Conservation (phyloP, 108 stramenopile species). For the Aurantiochytrium sp. region DNA sequence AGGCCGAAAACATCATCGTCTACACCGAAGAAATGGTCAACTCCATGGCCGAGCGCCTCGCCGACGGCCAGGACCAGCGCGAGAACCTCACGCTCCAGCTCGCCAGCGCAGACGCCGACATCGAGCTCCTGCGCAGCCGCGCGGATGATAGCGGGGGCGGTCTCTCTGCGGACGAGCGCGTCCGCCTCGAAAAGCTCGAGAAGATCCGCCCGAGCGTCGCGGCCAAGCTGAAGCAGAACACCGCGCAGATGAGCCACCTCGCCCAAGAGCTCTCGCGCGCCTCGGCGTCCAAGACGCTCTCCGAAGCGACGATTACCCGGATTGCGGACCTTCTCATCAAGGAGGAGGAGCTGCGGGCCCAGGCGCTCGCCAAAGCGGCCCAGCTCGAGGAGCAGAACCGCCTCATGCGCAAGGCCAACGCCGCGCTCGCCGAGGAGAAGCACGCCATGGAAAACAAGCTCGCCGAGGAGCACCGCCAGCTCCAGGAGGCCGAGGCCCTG, state of each 20-base stretch:
- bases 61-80: background rate
- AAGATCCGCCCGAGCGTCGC: background rate
- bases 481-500: background rate
- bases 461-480: background rate
- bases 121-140: background rate
- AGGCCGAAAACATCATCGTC: background rate
- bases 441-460: background rate
- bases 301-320: background rate
- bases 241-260: background rate
- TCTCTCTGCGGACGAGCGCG: background rate
- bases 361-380: background rate
- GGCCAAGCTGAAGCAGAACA: background rate
- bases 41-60: background rate
- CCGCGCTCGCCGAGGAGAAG: background rate
- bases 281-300: background rate
- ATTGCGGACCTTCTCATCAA: background rate
- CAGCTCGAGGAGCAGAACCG: background rate
- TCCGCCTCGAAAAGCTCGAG: background rate
- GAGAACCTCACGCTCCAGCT: background rate
- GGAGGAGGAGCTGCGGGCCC: background rate
- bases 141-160: background rate
- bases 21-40: constrained; percentile 2
- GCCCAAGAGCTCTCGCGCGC: background rate
- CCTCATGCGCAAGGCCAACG: constrained; percentile 2
- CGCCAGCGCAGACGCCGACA: background rate